phyloP scores from a whole-genome alignment of 169 alveolate genomes.

The Plasmodium knowlesi region DNA sequence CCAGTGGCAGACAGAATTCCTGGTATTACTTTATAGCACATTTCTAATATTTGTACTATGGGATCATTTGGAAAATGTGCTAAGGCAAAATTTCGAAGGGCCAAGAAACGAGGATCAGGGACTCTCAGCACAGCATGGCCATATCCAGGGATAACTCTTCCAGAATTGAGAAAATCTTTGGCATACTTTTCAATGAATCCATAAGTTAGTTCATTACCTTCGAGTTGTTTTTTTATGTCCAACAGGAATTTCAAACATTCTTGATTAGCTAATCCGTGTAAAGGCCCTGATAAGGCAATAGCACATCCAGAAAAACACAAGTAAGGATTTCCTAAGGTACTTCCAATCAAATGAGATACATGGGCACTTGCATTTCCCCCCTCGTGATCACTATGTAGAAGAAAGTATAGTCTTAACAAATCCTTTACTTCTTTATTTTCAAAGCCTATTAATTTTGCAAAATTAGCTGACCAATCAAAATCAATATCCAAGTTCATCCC shows the following conservation, averaged over 20 bases:
- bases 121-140: conserved; percentile 98
- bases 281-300: conserved; percentile 88
- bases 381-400: conserved; percentile 93
- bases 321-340: conserved; percentile 95
- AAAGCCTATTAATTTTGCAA: conserved; percentile 81
- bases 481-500: conserved; percentile 80
- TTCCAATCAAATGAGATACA: conserved; percentile 93
- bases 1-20: conserved; percentile 88
- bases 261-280: conserved; percentile 96
- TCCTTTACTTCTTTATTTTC: conserved; percentile 77
- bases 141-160: conserved; percentile 96
- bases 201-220: conserved; percentile 82
- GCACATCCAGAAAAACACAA: conserved; percentile 88
- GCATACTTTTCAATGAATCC: conserved; percentile 84
- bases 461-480: conserved; percentile 84
- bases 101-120: conserved; percentile 95
- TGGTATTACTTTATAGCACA: conserved; percentile 90
- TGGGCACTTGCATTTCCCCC: conserved; percentile 97
- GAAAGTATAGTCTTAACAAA: conserved; percentile 84
- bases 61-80: conserved; percentile 90
- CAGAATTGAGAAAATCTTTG: conserved; percentile 84
- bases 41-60: conserved; percentile 76
- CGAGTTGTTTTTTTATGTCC: conserved; percentile 86
- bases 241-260: conserved; percentile 94
- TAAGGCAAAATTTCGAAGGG: conserved; percentile 90